These are phyloP conservation scores for Epichloe elymi DNA, from an alignment of 2,329 filamentous ascomycete genomes.

Conservation along the genomic window DNA sequence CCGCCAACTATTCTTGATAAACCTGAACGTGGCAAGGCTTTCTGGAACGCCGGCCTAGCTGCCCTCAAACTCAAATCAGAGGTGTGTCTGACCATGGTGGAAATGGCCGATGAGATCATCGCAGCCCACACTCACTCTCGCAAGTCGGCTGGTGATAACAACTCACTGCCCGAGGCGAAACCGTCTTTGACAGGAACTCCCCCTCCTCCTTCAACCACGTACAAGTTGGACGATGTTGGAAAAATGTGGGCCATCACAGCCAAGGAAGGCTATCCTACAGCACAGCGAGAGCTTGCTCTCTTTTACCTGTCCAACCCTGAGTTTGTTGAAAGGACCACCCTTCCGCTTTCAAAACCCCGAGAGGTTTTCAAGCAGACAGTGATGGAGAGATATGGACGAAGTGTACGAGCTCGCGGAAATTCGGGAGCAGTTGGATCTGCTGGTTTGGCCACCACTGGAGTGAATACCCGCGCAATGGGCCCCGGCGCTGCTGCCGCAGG, in stretches of 20 bases:
- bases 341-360: constrained; percentile 70
- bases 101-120: constrained; percentile 42
- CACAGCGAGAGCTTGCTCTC: constrained; percentile 84
- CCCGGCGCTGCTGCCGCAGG: constrained; percentile 9
- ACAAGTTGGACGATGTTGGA: constrained; percentile 68
- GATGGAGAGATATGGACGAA: constrained; percentile 53
- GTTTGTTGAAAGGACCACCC: constrained; percentile 63
- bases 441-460: constrained; percentile 13
- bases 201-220: constrained; percentile 43
- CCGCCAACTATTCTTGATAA: constrained; percentile 46
- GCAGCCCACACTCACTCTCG: constrained; percentile 52
- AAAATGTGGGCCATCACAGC: constrained; percentile 88
- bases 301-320: constrained; percentile 90
- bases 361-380: constrained; percentile 86
- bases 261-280: constrained; percentile 70
- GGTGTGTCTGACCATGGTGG: constrained; percentile 66
- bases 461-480: constrained; percentile 12
- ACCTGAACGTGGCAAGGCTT: constrained; percentile 59
- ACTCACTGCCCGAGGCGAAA: constrained; percentile 15
- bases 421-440: constrained; percentile 12
- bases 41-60: constrained; percentile 80
- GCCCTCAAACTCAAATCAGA: constrained; percentile 82
- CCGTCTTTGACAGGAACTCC: constrained; percentile 28
- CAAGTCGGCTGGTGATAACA: constrained; percentile 25
- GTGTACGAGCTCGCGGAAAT: constrained; percentile 14